These are phyloP conservation scores for Verticillium klebahnii DNA, from an alignment of 2,329 filamentous ascomycete species.

Conservation along the genomic window DNA sequence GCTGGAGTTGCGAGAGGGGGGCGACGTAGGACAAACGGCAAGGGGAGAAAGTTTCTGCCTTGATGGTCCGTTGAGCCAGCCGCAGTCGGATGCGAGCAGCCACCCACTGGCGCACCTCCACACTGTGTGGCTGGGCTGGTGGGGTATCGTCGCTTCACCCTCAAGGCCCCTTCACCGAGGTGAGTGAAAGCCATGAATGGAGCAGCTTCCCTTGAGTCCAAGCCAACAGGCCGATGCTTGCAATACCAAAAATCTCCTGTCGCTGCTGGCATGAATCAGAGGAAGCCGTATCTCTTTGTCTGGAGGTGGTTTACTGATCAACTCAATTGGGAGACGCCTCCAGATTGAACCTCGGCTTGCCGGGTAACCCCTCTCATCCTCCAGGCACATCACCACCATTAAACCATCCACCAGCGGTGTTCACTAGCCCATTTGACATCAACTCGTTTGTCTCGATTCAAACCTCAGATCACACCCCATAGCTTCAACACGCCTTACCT, in stretches of 20 bases:
- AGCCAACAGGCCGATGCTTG: too few relatives aligned
- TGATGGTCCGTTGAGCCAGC: constrained; percentile 12
- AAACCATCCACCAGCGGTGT: not conserved
- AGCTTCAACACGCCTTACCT: too few relatives aligned
- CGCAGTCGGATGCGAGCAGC: constrained; percentile 6
- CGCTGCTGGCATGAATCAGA: not conserved
- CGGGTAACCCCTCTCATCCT: not conserved
- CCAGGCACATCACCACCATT: not conserved
- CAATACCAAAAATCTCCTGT: too few relatives aligned
- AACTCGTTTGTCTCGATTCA: not conserved
- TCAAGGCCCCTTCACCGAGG: not conserved
- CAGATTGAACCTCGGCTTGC: not conserved
- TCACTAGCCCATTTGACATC: not conserved
- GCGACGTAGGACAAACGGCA: not conserved
- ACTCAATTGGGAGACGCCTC: not conserved
- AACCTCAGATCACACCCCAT: too few relatives aligned
- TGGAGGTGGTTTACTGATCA: not conserved
- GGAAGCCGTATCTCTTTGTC: not conserved
- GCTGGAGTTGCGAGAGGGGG: not conserved
- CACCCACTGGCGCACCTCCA: too few relatives aligned
- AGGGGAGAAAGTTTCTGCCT: constrained; percentile 2
- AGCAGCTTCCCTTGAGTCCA: too few relatives aligned
- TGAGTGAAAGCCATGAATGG: too few relatives aligned
- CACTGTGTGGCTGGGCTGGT: not conserved
- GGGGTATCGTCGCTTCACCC: not conserved